phyloP scores from a whole-genome alignment of 2,329 filamentous ascomycete genomes.

The Dryadomyces sulphureus region DNA sequence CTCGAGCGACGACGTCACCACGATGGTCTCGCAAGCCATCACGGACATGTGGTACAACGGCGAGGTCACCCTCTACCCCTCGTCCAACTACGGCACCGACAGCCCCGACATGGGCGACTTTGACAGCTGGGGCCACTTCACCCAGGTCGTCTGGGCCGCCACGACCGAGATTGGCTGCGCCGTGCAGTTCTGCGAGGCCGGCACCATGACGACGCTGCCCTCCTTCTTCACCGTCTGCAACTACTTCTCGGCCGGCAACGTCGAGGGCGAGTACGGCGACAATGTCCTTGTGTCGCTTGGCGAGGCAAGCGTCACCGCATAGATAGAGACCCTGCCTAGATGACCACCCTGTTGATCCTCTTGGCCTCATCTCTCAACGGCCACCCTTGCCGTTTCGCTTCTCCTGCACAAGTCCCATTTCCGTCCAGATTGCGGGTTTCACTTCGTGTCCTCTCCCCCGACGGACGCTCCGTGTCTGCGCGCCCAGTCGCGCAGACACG shows the following conservation, averaged over 20 bases:
- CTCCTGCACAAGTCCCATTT: not conserved
- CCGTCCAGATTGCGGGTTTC: too few relatives aligned
- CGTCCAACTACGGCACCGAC: conserved; percentile 40
- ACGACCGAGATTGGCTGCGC: conserved; percentile 50
- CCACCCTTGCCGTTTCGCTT: not conserved
- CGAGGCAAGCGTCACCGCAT: conserved; percentile 15
- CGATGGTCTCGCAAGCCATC: conserved; percentile 50
- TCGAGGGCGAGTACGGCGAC: conserved; percentile 30
- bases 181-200: conserved; percentile 35
- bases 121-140: conserved; percentile 58
- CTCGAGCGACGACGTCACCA: conserved; percentile 18
- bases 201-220: conserved; percentile 33
- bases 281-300: conserved; percentile 33
- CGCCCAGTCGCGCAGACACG: too few relatives aligned
- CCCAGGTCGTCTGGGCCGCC: conserved; percentile 57
- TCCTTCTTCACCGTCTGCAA: conserved; percentile 80
- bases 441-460: too few relatives aligned
- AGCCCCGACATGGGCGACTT: conserved; percentile 49
- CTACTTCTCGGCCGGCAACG: conserved; percentile 52
- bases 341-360: not conserved
- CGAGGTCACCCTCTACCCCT: conserved; percentile 46
- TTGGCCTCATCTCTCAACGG: not conserved
- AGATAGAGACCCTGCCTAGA: not conserved
- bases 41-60: conserved; percentile 82
- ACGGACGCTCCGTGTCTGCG: too few relatives aligned